phyloP scores from a whole-genome alignment of 495 filamentous ascomycete genomes.

The Aspergillus conjunctus region DNA sequence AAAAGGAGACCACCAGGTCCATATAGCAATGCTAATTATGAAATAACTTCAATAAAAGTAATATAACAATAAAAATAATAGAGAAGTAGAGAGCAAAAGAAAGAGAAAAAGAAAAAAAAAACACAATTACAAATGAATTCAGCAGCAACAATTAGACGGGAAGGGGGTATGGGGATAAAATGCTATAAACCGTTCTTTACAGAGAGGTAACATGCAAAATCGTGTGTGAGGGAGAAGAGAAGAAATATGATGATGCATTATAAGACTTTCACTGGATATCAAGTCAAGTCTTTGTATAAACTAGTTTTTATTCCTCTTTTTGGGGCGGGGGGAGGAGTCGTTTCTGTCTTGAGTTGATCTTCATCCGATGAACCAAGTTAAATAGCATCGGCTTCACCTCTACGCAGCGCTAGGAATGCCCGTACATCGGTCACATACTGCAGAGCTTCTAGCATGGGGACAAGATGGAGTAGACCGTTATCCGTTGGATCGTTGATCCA shows the following conservation, averaged over 20 bases:
- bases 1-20: background rate
- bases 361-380: conserved; percentile 24
- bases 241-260: conserved; percentile 20
- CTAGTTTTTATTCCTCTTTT: conserved; percentile 10
- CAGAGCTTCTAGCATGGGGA: conserved; percentile 91
- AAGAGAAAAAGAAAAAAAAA: conserved; percentile 5
- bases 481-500: conserved; percentile 58
- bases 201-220: background rate
- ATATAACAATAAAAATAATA: background rate
- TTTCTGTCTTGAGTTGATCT: conserved; percentile 6
- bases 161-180: conserved; percentile 25
- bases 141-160: conserved; percentile 3
- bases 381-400: conserved; percentile 66
- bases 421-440: conserved; percentile 96
- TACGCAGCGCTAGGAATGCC: conserved; percentile 80
- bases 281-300: conserved; percentile 5
- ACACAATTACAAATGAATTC: conserved; percentile 18
- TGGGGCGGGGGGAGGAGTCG: conserved; percentile 11
- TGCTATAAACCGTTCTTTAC: conserved; percentile 27
- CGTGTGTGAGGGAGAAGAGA: background rate
- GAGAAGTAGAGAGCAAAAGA: background rate
- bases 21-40: background rate
- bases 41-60: background rate
- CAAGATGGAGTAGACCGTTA: conserved; percentile 86
- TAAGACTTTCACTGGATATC: conserved; percentile 14